Evolutionary conservation across 208 protist species (phyloP), one percentile per base, ranked within the genome.

Genomic region (Trichomonas gallinae): DNA sequence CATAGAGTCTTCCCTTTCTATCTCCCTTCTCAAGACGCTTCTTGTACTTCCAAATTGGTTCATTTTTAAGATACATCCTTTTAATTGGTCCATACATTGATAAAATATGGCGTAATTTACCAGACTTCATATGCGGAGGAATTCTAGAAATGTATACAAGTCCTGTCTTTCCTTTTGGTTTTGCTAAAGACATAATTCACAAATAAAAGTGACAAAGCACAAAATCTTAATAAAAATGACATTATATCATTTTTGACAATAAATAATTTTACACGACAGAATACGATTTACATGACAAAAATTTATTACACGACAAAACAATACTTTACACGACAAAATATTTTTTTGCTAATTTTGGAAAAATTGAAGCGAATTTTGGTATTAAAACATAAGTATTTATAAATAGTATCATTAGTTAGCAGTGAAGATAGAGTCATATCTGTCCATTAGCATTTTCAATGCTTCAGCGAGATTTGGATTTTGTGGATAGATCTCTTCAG

Each of bases 21-120:
- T 44, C 87, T 58, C 87, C 87, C 17, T 40, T 48, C 17, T 51
- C 44, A 48, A 93, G 17, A 48, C 87, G 87, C 31, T 93, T 48
- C 51, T 93, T 93, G 15, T 93, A 93, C 26, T 36, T 93, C 87
- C 87, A 93, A 2, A 93, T 34, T 58, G 87, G 87, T 93, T 93
- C 87, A 1, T 93, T 93, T 34, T 44, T 42, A 44, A 93, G 36
- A 93, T 93, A 93, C 13, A 93, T 51, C 51, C 87, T 34, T n/a
- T 93, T 40, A 38, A 93, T 44, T 31, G 36, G 44, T 17, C 87
- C 87, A 93, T 51, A 93, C 21, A 49, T 26, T 2, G 42, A 48
- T 10, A 93, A 21, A 93, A 93, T 93, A 15, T 93, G 45, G 8
- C 87, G 40, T 3, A 93, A 26, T 36, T 93, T 93, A 51, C 17